Conservation (phyloP, 73 alveolate species). For the Tetrahymena thermophila region DNA sequence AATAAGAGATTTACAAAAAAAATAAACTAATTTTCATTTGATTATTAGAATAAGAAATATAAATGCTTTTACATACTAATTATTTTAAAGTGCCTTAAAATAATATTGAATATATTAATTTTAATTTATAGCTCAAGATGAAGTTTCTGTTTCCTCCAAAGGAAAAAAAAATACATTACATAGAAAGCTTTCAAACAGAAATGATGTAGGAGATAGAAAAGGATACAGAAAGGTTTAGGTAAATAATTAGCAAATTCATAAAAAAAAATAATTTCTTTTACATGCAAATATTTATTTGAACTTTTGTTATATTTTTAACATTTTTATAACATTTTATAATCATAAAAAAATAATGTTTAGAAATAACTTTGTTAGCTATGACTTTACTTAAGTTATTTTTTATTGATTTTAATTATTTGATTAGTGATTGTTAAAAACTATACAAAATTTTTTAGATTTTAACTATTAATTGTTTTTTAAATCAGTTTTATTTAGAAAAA, state of each 20-base stretch:
- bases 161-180: not conserved
- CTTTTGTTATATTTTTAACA: too few relatives aligned
- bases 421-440: not conserved
- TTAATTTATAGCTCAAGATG: not conserved
- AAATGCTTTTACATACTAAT: too few relatives aligned
- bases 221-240: not conserved
- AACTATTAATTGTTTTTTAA: not conserved
- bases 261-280: too few relatives aligned
- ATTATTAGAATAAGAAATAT: too few relatives aligned
- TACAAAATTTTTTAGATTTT: not conserved
- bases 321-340: too few relatives aligned
- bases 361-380: too few relatives aligned
- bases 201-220: not conserved
- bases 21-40: too few relatives aligned
- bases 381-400: not conserved
- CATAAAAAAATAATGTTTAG: too few relatives aligned
- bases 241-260: too few relatives aligned
- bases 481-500: constrained; percentile 1
- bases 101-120: not conserved
- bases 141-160: not conserved
- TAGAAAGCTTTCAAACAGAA: not conserved
- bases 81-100: not conserved
- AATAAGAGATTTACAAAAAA: too few relatives aligned
- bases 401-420: not conserved
- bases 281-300: too few relatives aligned